Conservation (phyloP, 257 asterid genomes). For the Jasminum sambac region DNA sequence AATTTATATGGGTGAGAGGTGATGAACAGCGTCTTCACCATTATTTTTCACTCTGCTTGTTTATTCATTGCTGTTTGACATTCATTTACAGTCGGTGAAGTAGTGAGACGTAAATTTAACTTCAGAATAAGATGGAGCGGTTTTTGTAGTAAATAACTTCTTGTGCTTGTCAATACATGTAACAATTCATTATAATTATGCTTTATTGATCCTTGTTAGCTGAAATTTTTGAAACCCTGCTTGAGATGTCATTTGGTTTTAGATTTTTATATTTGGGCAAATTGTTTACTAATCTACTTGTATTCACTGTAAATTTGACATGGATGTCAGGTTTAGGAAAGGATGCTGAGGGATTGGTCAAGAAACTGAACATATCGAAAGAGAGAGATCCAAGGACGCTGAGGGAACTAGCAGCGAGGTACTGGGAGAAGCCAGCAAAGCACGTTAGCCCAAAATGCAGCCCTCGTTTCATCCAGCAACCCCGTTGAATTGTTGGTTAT, state of each 20-base stretch:
- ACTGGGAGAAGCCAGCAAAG: conserved; percentile 74
- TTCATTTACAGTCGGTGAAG: background rate
- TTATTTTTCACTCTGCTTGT: background rate
- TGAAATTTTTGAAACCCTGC: background rate
- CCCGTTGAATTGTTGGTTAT: conserved; percentile 49
- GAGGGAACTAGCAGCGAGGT: conserved; percentile 35
- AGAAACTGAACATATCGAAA: conserved; percentile 37
- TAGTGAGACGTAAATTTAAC: background rate
- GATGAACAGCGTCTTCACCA: background rate
- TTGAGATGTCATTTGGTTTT: background rate
- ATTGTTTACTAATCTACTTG: background rate
- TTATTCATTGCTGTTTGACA: background rate
- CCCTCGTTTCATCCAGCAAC: conserved; percentile 91
- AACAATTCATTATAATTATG: background rate
- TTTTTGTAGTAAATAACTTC: background rate
- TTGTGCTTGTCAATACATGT: background rate
- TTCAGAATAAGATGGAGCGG: background rate
- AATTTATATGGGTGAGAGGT: background rate
- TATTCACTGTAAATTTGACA: background rate
- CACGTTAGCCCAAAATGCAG: conserved; percentile 55
- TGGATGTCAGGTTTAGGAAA: conserved; percentile 37
- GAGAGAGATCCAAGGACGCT: conserved; percentile 43
- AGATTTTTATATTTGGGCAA: background rate
- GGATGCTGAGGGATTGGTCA: conserved; percentile 44
- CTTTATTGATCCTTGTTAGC: background rate